Evolutionary conservation across 1,284 basidiomycete species (phyloP).

Genomic region (Wolfiporia cocos): DNA sequence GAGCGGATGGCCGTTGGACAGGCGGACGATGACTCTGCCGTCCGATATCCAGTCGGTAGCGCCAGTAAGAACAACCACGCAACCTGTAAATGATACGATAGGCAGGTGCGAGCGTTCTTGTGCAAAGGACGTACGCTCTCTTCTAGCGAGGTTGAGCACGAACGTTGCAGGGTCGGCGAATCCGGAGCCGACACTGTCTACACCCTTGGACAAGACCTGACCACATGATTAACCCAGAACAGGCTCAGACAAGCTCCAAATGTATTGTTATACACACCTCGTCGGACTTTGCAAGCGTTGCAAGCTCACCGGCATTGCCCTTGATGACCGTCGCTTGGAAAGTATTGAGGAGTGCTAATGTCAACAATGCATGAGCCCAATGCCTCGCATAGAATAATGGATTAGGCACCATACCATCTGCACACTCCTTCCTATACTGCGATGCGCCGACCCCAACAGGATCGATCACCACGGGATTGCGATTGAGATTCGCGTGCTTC

Average conservation of each 20-base stretch:
- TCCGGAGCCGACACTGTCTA: conserved; percentile 77
- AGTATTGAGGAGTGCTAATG: conserved; percentile 64
- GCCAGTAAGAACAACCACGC: conserved; percentile 83
- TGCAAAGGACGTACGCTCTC: conserved; percentile 55
- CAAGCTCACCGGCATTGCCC: conserved; percentile 92
- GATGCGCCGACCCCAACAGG: conserved; percentile 93
- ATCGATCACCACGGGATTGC: conserved; percentile 87
- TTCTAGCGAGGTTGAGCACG: conserved; percentile 66
- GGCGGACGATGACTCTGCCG: conserved; percentile 60
- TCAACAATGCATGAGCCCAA: not conserved
- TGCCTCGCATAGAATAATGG: not conserved
- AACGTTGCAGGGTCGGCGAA: conserved; percentile 74
- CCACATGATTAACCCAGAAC: not conserved
- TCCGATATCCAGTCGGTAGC: conserved; percentile 84
- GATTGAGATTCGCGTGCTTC: conserved; percentile 59
- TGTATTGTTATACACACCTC: conserved; percentile 67
- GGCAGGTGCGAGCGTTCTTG: conserved; percentile 1
- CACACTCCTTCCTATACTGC: conserved; percentile 56
- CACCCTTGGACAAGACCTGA: conserved; percentile 77
- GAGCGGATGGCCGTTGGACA: conserved; percentile 74
- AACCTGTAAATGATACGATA: conserved; percentile 38
- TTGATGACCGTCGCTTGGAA: conserved; percentile 94
- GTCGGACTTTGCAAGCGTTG: conserved; percentile 63
- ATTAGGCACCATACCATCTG: conserved; percentile 44
- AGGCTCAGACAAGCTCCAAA: not conserved